Percentiles rank a stretch among this genome's conserved stretches.
phyloP scores from a whole-genome alignment of 345 rosid genomes.

The Gossypium turneri region DNA sequence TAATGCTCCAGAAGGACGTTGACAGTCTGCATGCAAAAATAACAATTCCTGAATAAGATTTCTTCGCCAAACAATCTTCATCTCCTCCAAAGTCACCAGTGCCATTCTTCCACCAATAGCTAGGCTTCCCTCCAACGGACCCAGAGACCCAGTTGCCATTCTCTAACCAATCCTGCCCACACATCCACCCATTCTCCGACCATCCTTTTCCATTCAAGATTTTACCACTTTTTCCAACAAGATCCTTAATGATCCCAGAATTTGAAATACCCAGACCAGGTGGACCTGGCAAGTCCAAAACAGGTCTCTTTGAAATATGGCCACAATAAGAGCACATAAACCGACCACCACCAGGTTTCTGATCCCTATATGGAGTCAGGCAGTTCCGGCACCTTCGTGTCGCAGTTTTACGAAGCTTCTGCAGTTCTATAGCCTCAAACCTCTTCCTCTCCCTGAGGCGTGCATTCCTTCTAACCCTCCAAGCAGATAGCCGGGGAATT shows the following conservation, averaged over 20 bases:
- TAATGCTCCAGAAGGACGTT: conserved; percentile 74
- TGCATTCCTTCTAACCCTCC: conserved; percentile 81
- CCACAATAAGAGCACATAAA: conserved; percentile 99
- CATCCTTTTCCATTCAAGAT: conserved; percentile 82
- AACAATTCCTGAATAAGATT: conserved; percentile 66
- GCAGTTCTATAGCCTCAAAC: conserved; percentile 80
- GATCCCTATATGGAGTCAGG: conserved; percentile 81
- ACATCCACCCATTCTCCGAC: conserved; percentile 75
- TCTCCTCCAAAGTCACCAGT: conserved; percentile 62
- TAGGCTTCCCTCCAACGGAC: conserved; percentile 44
- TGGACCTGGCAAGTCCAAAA: conserved; percentile 74
- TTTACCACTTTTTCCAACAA: conserved; percentile 87
- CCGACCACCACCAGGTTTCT: conserved; percentile 89
- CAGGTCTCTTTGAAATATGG: conserved; percentile 91
- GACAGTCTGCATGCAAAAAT: conserved; percentile 61
- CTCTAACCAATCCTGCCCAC: conserved; percentile 80
- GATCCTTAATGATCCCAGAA: conserved; percentile 79
- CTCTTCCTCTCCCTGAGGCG: conserved; percentile 76
- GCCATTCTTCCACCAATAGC: conserved; percentile 52
- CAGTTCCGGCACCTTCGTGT: conserved; percentile 87
- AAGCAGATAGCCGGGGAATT: conserved; percentile 95
- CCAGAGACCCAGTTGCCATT: conserved; percentile 67
- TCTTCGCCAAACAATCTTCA: conserved; percentile 79
- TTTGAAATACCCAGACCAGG: conserved; percentile 67
- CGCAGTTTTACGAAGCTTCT: conserved; percentile 87